Evolutionary conservation across 2,329 filamentous ascomycete species (phyloP), one percentile per base, ranked within the genome.

Genomic region (Aspergillus luchuensis): DNA sequence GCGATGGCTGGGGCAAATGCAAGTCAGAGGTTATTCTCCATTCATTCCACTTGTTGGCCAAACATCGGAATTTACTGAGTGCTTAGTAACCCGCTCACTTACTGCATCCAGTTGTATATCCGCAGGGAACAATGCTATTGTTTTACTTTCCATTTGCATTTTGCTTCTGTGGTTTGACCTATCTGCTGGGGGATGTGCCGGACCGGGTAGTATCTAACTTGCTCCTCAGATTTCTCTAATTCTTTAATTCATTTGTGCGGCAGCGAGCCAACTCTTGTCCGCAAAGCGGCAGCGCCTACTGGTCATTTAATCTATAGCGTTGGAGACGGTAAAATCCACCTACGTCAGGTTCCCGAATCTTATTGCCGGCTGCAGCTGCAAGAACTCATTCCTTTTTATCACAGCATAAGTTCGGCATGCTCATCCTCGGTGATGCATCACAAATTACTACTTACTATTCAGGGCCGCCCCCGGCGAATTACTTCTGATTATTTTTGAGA

Each of bases 271-370:
- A 56, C 53, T 30, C 39, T 56, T 56, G 53, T 36, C 39, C 19
- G 45, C 15, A 25, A 6, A 17, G 11, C 25, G 38, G 15, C 19
- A 25, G 17, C 28, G 38, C 33, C 53, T 47, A 56, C 39, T 56
- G 53, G 53, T 56, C 41, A 17, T 56, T 56, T 56, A 45, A 56
- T 56, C 19, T 56, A 17, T 21, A 56, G 53, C 8, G 17, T 56
- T 45, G 25, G 41, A 15, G 38, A 55, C 28, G 17, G n/a, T 55
- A 45, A 11, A 21, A 33, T 55, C 52, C 52, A 55, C 52, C 30
- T 47, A 38, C 53, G 53, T 47, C 53, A 56, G 30, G 30, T 56
- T 33, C 39, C 53, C 21, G 53, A 47, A 36, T 56, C 53, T 47
- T 43, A 47, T 11, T 30, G n/a, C 53, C 19, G 39, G 8, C 43